phyloP scores from a whole-genome alignment of 768 basidiomycete genomes.

The Hydnum rufescens region DNA sequence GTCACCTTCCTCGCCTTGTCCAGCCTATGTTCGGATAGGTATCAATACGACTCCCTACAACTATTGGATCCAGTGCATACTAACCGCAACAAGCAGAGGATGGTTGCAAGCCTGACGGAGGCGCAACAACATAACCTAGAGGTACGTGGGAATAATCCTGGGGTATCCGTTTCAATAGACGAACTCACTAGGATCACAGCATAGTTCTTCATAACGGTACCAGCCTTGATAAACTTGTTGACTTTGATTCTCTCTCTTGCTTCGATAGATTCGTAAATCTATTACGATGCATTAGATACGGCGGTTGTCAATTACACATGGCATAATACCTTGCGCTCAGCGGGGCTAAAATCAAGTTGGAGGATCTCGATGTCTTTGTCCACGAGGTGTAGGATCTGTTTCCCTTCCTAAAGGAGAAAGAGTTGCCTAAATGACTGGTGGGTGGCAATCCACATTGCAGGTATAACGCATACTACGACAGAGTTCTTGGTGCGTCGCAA shows the following conservation, averaged over 20 bases:
- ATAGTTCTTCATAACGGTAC: slow-evolving; percentile 55
- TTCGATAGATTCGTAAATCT: slow-evolving; percentile 18
- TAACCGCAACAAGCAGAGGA: slow-evolving; percentile 46
- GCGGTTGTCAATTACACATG: slow-evolving; percentile 6
- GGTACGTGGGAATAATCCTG: background rate
- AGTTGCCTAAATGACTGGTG: background rate
- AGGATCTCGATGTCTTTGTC: slow-evolving; percentile 14
- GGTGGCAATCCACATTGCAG: background rate
- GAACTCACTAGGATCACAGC: slow-evolving; percentile 12
- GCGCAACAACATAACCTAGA: slow-evolving; percentile 16
- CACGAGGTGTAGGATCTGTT: slow-evolving; percentile 45
- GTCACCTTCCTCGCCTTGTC: background rate
- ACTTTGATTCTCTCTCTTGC: slow-evolving; percentile 17
- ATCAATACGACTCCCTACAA: background rate
- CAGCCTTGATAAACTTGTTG: slow-evolving; percentile 35
- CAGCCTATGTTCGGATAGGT: slow-evolving; percentile 1
- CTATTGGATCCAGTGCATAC: slow-evolving; percentile 12
- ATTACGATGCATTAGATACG: no score
- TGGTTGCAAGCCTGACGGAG: slow-evolving; percentile 23
- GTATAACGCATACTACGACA: slow-evolving; percentile 16
- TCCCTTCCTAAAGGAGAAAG: slow-evolving; percentile 36
- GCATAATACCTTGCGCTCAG: slow-evolving; percentile 19
- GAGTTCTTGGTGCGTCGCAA: slow-evolving; percentile 60
- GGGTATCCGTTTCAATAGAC: background rate
- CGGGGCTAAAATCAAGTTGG: slow-evolving; percentile 16